Evolutionary conservation across 139 green algal species (phyloP), one percentile per base, ranked within the genome.

Genomic region (Haematococcus sp.): DNA sequence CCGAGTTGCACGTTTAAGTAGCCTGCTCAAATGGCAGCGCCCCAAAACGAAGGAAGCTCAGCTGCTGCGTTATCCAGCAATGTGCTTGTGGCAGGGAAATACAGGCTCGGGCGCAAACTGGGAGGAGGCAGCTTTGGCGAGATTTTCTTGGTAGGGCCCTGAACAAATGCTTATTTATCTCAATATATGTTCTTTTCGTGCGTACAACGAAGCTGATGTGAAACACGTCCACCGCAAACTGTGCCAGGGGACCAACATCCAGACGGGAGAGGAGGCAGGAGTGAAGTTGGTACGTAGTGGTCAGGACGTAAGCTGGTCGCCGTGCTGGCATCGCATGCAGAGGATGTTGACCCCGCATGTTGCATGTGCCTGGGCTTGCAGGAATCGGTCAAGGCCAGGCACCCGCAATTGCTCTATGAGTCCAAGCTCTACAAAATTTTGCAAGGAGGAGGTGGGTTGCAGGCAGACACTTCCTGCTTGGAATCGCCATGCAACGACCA

Each of bases 281-380:
- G 98, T 99, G 54, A 99, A 99, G 85, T 80, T 99, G 85, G 94
- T 98, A 77, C 66, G 92, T 84, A 54, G n/a, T n/a, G 2, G n/a
- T 63, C 52, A 40, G 20, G 40, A 27, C 44, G 60, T 56, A 9
- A 22, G 3, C 11, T 46, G 30, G 34, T 4, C 23, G 28, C 35
- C 1, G 44, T 43, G 59, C 59, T 44, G n/a, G 59, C 59, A 67
- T 7, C 27, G 27, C 28, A n/a, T 40, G 59, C 4, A 35, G 16
- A 16, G 28, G 17, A n/a, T n/a, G 28, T 67, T 25, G 49, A 20
- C 16, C 3, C 7, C 7, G 40, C 7, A 49, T n/a, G n/a, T n/a
- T n/a, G n/a, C n/a, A 49, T 49, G 27, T 75, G 65, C 44, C 34
- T 70, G 58, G 4, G 16, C n/a, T 16, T 76, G 80, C 89, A 96